Evolutionary conservation across 2,329 filamentous ascomycete genomes (phyloP).

Genomic region (Sarocladium oryzae): DNA sequence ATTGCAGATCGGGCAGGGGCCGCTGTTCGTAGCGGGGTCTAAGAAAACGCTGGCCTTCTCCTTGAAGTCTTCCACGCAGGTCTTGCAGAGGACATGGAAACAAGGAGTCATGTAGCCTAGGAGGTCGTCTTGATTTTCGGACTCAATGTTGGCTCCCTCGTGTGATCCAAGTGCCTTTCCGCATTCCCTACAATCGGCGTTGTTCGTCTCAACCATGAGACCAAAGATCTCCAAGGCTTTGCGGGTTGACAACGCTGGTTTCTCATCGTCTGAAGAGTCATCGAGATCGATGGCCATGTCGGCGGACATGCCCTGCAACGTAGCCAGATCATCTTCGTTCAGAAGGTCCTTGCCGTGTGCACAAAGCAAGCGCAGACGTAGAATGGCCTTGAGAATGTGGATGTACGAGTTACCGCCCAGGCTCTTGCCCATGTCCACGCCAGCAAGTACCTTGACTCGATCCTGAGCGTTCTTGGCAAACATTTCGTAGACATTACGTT

Average conservation of each 20-base stretch:
- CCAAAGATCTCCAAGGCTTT: slow-evolving; percentile 82
- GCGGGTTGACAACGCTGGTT: slow-evolving; percentile 53
- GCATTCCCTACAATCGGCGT: slow-evolving; percentile 68
- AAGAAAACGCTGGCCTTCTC: slow-evolving; percentile 39
- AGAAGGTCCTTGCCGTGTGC: slow-evolving; percentile 92
- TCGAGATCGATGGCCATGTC: slow-evolving; percentile 86
- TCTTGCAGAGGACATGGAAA: slow-evolving; percentile 75
- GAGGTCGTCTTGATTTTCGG: slow-evolving; percentile 55
- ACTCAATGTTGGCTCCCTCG: slow-evolving; percentile 49
- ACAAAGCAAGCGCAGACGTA: slow-evolving; percentile 82
- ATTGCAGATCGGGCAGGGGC: slow-evolving; percentile 64
- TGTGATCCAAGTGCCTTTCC: slow-evolving; percentile 53
- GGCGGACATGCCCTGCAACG: slow-evolving; percentile 73
- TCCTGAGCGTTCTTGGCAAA: slow-evolving; percentile 78
- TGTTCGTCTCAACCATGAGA: slow-evolving; percentile 75
- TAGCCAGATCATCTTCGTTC: slow-evolving; percentile 72
- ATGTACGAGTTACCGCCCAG: slow-evolving; percentile 86
- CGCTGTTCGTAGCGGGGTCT: slow-evolving; percentile 30
- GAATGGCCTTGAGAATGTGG: slow-evolving; percentile 85
- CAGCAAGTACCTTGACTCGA: slow-evolving; percentile 70
- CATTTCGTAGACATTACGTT: slow-evolving; percentile 72
- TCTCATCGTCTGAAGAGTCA: slow-evolving; percentile 60
- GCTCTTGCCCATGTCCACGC: slow-evolving; percentile 48
- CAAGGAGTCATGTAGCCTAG: slow-evolving; percentile 80
- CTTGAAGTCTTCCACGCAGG: slow-evolving; percentile 60